These are phyloP conservation scores for Mucuna pruriens DNA, from an alignment of 306 rosid species.

Conservation along the genomic window DNA sequence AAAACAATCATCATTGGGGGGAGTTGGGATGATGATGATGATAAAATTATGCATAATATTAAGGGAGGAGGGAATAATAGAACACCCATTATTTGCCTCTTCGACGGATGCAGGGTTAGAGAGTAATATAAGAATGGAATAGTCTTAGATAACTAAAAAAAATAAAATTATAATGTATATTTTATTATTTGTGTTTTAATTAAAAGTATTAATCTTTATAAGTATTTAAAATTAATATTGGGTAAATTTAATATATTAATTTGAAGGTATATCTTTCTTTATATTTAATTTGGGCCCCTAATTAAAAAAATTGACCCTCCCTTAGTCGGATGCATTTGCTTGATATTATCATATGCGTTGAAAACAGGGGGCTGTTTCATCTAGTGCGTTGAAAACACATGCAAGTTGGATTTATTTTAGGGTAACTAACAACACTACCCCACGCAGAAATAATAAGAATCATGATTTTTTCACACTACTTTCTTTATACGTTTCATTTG, in stretches of 20 bases:
- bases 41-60: neutral
- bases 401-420: neutral
- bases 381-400: slow-evolving; percentile 3
- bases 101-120: neutral
- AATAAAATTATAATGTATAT: no score
- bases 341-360: neutral
- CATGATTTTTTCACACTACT: neutral
- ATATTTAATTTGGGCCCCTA: neutral
- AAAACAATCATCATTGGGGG: neutral
- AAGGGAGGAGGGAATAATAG: neutral
- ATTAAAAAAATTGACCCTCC: neutral
- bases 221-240: neutral
- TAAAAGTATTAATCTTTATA: neutral
- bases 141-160: neutral
- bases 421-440: neutral
- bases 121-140: neutral
- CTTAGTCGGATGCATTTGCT: neutral
- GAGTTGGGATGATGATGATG: neutral
- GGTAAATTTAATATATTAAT: neutral
- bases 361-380: neutral
- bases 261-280: neutral
- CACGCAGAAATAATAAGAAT: neutral
- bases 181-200: neutral
- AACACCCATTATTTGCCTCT: neutral
- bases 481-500: neutral